These are phyloP conservation scores for Eimeria praecox DNA, from an alignment of 169 alveolate species.

Conservation along the genomic window DNA sequence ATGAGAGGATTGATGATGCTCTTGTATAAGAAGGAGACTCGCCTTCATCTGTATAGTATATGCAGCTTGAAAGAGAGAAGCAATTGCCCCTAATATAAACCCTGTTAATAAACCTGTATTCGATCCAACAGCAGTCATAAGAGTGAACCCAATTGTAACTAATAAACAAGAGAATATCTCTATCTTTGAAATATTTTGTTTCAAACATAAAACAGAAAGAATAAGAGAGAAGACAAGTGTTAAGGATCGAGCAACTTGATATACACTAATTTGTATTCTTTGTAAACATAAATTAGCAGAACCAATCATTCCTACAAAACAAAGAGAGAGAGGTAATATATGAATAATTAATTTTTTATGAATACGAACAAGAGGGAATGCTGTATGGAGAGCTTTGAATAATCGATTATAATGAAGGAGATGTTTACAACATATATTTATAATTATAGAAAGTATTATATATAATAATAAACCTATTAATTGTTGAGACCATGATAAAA, in stretches of 20 bases:
- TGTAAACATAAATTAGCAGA: conserved; percentile 84
- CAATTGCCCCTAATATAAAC: conserved; percentile 80
- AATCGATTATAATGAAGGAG: not conserved
- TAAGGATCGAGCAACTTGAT: conserved; percentile 87
- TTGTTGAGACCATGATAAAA: conserved; percentile 84
- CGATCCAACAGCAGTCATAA: conserved; percentile 82
- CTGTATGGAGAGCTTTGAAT: not conserved
- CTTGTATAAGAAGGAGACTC: conserved; percentile 60
- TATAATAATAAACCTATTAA: conserved; percentile 68
- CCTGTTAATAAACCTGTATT: conserved; percentile 83
- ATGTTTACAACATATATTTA: not conserved
- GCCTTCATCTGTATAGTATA: conserved; percentile 85
- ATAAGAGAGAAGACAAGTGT: conserved; percentile 84
- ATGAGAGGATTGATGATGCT: no score
- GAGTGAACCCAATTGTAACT: conserved; percentile 83
- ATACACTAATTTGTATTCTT: conserved; percentile 86
- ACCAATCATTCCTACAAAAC: conserved; percentile 86
- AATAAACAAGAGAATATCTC: conserved; percentile 84
- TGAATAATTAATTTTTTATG: not conserved
- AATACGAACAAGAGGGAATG: conserved; percentile 41
- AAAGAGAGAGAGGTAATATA: conserved; percentile 83
- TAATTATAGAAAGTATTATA: not conserved
- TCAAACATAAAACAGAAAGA: conserved; percentile 82
- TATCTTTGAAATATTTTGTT: conserved; percentile 75
- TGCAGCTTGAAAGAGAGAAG: conserved; percentile 86